These are phyloP conservation scores for Passiflora organensis DNA, from an alignment of 345 rosid species.

Conservation along the genomic window DNA sequence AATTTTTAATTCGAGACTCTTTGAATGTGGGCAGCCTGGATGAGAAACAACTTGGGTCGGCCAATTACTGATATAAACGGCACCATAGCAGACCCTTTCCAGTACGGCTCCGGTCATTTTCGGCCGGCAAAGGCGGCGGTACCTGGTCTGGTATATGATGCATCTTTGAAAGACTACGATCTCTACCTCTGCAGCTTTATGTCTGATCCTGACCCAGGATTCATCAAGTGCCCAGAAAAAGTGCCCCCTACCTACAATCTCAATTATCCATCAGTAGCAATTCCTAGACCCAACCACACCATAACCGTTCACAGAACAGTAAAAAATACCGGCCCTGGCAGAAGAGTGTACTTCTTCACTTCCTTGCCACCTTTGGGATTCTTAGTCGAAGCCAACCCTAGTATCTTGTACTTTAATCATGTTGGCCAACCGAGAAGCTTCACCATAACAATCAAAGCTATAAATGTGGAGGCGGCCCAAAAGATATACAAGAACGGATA, in stretches of 20 bases:
- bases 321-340: constrained; percentile 53
- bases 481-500: constrained; percentile 30
- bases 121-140: constrained; percentile 53
- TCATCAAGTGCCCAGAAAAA: constrained; percentile 38
- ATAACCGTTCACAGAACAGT: constrained; percentile 49
- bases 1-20: not conserved
- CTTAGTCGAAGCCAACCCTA: constrained; percentile 42
- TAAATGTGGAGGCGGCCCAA: not conserved
- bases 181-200: constrained; percentile 46
- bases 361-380: constrained; percentile 46
- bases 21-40: constrained; percentile 39
- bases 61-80: constrained; percentile 43
- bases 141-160: constrained; percentile 80
- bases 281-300: constrained; percentile 37
- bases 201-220: constrained; percentile 12
- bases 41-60: constrained; percentile 37
- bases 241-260: constrained; percentile 33
- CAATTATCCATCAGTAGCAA: constrained; percentile 61
- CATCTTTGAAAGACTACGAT: constrained; percentile 50
- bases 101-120: constrained; percentile 63
- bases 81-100: constrained; percentile 47
- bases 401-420: constrained; percentile 34
- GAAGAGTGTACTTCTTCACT: constrained; percentile 36
- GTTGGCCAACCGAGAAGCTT: constrained; percentile 54
- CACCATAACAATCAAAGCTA: constrained; percentile 30